A percentile compares a stretch with the other conserved stretches of the same genome.
Evolutionary conservation across 2,329 filamentous ascomycete genomes (phyloP).

Genomic region (Phialophora chinensis): DNA sequence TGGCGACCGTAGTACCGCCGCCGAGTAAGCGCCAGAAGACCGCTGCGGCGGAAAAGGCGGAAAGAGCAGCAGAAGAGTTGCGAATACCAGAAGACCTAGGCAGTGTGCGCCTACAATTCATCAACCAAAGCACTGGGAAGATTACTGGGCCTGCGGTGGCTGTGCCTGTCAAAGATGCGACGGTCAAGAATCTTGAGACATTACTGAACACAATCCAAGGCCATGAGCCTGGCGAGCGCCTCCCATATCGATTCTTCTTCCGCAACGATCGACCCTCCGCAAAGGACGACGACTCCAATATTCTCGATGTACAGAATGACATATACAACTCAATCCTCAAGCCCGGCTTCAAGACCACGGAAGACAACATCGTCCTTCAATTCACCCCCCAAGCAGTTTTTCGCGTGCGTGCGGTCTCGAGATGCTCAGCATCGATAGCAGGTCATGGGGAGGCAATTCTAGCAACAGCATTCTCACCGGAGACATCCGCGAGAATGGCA

Average conservation of each 20-base stretch:
- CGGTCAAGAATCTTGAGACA: conserved; percentile 85
- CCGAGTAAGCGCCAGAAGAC: conserved; percentile 86
- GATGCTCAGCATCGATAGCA: conserved; percentile 84
- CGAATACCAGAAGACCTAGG: conserved; percentile 70
- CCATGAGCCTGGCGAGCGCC: conserved; percentile 66
- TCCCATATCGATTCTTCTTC: conserved; percentile 71
- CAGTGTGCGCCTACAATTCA: conserved; percentile 83
- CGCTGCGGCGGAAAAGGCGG: conserved; percentile 72
- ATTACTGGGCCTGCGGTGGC: conserved; percentile 73
- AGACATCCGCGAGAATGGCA: conserved; percentile 75
- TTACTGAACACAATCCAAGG: conserved; percentile 84
- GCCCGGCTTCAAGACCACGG: conserved; percentile 60
- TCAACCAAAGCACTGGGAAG: conserved; percentile 75
- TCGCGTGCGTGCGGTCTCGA: conserved; percentile 86
- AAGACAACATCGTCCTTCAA: conserved; percentile 67
- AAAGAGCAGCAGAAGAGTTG: conserved; percentile 76
- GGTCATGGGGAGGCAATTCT: conserved; percentile 93
- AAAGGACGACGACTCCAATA: conserved; percentile 43
- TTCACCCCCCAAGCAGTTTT: conserved; percentile 89
- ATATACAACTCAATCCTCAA: conserved; percentile 60
- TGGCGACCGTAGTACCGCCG: conserved; percentile 83
- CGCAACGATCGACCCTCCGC: conserved; percentile 46
- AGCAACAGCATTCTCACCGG: conserved; percentile 82
- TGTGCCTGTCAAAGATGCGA: conserved; percentile 82
- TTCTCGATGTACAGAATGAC: conserved; percentile 54